These are phyloP conservation scores for Pilatotrama ljubarskyi DNA, from an alignment of 768 basidiomycete genomes.

Conservation along the genomic window DNA sequence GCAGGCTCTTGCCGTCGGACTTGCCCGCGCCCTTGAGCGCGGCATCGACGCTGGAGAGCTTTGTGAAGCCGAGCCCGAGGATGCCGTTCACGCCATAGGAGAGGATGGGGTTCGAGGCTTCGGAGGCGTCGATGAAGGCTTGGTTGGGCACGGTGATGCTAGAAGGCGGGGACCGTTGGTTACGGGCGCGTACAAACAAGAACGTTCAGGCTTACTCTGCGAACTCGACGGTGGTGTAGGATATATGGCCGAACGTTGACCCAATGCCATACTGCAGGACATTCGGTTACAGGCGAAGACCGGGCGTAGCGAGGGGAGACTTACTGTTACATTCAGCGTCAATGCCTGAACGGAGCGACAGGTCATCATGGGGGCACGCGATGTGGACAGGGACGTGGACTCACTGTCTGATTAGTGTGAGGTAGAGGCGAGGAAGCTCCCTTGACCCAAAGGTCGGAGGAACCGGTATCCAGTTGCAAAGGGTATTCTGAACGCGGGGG, in stretches of 20 bases:
- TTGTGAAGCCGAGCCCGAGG: slow-evolving; percentile 75
- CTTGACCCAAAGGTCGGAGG: slow-evolving; percentile 72
- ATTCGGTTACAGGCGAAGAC: not conserved
- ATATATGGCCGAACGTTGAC: slow-evolving; percentile 68
- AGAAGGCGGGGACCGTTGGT: not conserved
- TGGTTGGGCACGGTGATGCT: slow-evolving; percentile 69
- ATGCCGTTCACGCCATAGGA: slow-evolving; percentile 72
- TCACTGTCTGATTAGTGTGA: slow-evolving; percentile 23
- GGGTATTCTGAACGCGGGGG: slow-evolving; percentile 52
- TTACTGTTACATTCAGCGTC: slow-evolving; percentile 64
- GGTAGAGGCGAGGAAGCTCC: slow-evolving; percentile 23
- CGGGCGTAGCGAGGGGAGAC: slow-evolving; percentile 17
- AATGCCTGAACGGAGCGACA: slow-evolving; percentile 36
- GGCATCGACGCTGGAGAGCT: slow-evolving; percentile 69
- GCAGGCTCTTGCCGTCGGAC: slow-evolving; percentile 63
- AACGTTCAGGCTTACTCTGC: slow-evolving; percentile 53
- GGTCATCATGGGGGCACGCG: not conserved
- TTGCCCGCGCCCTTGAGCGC: slow-evolving; percentile 58
- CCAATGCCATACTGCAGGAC: slow-evolving; percentile 71
- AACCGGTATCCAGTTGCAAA: slow-evolving; percentile 84
- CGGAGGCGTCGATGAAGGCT: slow-evolving; percentile 65
- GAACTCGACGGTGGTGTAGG: slow-evolving; percentile 64
- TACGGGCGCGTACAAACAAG: not conserved
- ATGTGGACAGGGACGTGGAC: slow-evolving; percentile 8
- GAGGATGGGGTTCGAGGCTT: slow-evolving; percentile 71